Evolutionary conservation across 345 rosid genomes (phyloP).

Genomic region (Schrenkiella parvula): DNA sequence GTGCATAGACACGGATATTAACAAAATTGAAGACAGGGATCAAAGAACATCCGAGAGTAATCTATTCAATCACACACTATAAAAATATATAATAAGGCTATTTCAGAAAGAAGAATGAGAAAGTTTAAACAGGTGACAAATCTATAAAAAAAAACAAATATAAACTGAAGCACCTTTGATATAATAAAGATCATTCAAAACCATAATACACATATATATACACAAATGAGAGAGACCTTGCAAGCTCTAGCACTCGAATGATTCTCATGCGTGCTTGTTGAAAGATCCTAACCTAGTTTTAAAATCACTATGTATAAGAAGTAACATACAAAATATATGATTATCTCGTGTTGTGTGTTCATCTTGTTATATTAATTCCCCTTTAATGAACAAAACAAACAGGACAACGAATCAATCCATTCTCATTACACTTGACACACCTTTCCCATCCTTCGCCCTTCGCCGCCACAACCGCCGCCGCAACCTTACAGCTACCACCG

Average conservation of each 20-base stretch:
- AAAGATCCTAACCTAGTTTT: neutral
- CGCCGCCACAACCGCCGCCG: slow-evolving; percentile 20
- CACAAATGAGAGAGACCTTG: neutral
- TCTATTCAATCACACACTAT: too few species aligned
- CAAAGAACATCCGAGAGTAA: too few species aligned
- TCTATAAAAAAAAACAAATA: too few species aligned
- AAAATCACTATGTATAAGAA: neutral
- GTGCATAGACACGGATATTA: too few species aligned
- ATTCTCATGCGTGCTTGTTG: neutral
- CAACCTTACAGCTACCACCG: slow-evolving; percentile 83
- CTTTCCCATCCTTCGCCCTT: slow-evolving; percentile 48
- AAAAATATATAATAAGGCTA: too few species aligned
- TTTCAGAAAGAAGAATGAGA: too few species aligned
- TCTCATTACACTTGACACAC: slow-evolving; percentile 79
- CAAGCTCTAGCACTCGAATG: neutral
- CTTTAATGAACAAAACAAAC: slow-evolving; percentile 38
- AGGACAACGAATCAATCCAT: slow-evolving; percentile 76
- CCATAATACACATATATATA: too few species aligned
- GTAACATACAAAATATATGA: neutral
- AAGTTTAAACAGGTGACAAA: too few species aligned
- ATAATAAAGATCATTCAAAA: too few species aligned
- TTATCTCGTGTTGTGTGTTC: neutral
- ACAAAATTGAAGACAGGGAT: too few species aligned
- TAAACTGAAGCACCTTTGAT: too few species aligned
- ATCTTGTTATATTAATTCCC: neutral